phyloP scores from a whole-genome alignment of 805 yeast species.

The Lachancea nothofagi region DNA sequence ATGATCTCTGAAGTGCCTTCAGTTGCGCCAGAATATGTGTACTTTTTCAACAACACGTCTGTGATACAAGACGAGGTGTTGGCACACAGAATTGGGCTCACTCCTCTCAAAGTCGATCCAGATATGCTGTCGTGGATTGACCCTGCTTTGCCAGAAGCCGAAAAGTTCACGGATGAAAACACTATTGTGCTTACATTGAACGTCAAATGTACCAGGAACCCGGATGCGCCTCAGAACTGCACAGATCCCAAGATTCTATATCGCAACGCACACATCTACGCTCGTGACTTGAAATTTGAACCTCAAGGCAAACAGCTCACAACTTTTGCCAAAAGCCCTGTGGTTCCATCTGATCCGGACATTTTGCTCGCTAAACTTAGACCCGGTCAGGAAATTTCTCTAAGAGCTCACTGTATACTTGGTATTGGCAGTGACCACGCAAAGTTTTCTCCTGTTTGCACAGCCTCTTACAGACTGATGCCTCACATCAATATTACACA shows the following conservation, averaged over 20 bases:
- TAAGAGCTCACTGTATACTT: slow-evolving; percentile 83
- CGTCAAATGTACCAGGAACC: slow-evolving; percentile 78
- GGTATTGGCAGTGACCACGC: slow-evolving; percentile 96
- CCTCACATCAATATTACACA: slow-evolving; percentile 76
- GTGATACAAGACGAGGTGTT: slow-evolving; percentile 96
- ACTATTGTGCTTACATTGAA: slow-evolving; percentile 80
- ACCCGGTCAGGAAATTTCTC: slow-evolving; percentile 93
- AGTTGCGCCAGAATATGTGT: slow-evolving; percentile 90
- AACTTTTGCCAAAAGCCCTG: slow-evolving; percentile 58
- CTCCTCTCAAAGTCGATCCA: slow-evolving; percentile 88
- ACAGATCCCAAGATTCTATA: slow-evolving; percentile 81
- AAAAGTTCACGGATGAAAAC: slow-evolving; percentile 77
- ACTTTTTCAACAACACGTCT: slow-evolving; percentile 88
- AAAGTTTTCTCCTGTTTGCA: slow-evolving; percentile 93
- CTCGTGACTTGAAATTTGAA: slow-evolving; percentile 81
- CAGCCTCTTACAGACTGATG: slow-evolving; percentile 90
- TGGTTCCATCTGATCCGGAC: slow-evolving; percentile 79
- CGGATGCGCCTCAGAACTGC: slow-evolving; percentile 70
- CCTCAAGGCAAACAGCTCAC: slow-evolving; percentile 87
- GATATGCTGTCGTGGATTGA: slow-evolving; percentile 85
- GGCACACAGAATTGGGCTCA: slow-evolving; percentile 89
- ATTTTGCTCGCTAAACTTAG: slow-evolving; percentile 86
- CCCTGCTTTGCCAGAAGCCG: slow-evolving; percentile 53
- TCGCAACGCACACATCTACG: slow-evolving; percentile 81
- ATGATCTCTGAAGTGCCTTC: slow-evolving; percentile 97